A percentile compares a stretch with the other conserved stretches of the same genome.
Conservation (phyloP, 371 early-diverging fungal genomes). For the Mortierella sp. region DNA sequence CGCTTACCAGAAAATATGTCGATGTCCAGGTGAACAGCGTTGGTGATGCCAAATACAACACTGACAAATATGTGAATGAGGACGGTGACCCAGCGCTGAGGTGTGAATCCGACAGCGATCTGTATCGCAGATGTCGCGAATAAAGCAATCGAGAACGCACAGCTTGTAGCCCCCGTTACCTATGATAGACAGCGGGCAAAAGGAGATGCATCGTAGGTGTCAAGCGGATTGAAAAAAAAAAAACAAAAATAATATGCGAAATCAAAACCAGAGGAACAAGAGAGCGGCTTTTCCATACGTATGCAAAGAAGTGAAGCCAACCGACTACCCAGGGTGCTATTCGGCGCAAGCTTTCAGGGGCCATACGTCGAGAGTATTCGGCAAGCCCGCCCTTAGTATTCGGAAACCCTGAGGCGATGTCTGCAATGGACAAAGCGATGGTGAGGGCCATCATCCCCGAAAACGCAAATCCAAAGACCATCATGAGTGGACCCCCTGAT, state of each 20-base stretch:
- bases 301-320: slow-evolving; percentile 45
- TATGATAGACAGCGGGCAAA: background rate
- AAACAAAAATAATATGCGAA: too few species aligned
- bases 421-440: slow-evolving; percentile 34
- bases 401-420: slow-evolving; percentile 37
- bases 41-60: slow-evolving; percentile 24
- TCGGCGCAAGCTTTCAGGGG: slow-evolving; percentile 19
- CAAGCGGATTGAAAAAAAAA: too few species aligned
- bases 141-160: slow-evolving; percentile 34
- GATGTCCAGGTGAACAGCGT: slow-evolving; percentile 15
- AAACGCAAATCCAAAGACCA: slow-evolving; percentile 35
- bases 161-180: slow-evolving; percentile 22
- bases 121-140: slow-evolving; percentile 19
- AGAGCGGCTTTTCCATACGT: too few species aligned
- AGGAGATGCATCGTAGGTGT: background rate
- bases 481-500: slow-evolving; percentile 27
- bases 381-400: slow-evolving; percentile 31
- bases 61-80: slow-evolving; percentile 22
- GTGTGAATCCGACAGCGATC: slow-evolving; percentile 15
- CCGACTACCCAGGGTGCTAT: slow-evolving; percentile 35
- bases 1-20: slow-evolving; percentile 24
- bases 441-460: slow-evolving; percentile 13
- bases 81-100: slow-evolving; percentile 29
- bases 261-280: too few species aligned
- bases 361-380: slow-evolving; percentile 39